Conservation (phyloP, 768 basidiomycete genomes). For the Macrolepiota albuminosa region DNA sequence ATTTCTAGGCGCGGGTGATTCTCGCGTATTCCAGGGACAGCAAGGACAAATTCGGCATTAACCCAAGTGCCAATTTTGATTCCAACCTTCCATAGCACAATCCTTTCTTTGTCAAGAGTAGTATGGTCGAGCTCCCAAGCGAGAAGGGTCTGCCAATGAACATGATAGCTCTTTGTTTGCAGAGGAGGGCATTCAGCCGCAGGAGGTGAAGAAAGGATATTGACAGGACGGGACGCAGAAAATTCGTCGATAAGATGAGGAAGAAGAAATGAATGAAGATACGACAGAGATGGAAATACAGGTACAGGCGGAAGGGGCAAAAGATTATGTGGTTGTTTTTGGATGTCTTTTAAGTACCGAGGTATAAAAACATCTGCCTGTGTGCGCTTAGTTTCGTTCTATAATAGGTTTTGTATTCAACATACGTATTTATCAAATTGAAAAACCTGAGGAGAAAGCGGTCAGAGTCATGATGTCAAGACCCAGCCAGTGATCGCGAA, state of each 20-base stretch:
- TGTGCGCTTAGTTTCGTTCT: background rate
- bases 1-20: slow-evolving; percentile 37
- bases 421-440: slow-evolving; percentile 44
- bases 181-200: slow-evolving; percentile 22
- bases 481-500: background rate
- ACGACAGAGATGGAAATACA: slow-evolving; percentile 36
- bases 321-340: slow-evolving; percentile 39
- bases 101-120: slow-evolving; percentile 34
- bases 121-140: slow-evolving; percentile 42
- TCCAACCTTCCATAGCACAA: slow-evolving; percentile 38
- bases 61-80: slow-evolving; percentile 33
- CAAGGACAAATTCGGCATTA: slow-evolving; percentile 31
- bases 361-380: slow-evolving; percentile 47
- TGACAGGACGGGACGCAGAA: slow-evolving; percentile 16
- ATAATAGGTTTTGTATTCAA: background rate
- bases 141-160: slow-evolving; percentile 38
- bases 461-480: background rate
- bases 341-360: slow-evolving; percentile 44
- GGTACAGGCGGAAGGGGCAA: slow-evolving; percentile 36
- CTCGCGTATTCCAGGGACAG: slow-evolving; percentile 35
- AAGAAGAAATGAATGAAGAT: slow-evolving; percentile 36
- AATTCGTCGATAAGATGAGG: slow-evolving; percentile 30
- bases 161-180: slow-evolving; percentile 27
- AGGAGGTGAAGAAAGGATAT: slow-evolving; percentile 26
- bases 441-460: slow-evolving; percentile 12